Conservation (phyloP, 2,329 filamentous ascomycete genomes). For the Fusarium anguioides region DNA sequence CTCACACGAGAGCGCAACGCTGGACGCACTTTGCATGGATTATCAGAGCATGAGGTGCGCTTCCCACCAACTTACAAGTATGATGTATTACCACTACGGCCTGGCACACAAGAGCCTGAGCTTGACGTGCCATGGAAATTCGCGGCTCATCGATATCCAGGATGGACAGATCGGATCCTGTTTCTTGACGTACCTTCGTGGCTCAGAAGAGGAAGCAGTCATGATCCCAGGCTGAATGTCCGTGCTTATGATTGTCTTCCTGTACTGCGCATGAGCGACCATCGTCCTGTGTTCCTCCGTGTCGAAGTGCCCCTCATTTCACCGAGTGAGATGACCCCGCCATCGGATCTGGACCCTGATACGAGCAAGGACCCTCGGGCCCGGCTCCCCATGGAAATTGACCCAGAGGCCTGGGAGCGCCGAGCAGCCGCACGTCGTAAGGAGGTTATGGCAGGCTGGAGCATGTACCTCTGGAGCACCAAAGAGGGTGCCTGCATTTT, state of each 20-base stretch:
- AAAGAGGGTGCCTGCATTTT: conserved; percentile 61
- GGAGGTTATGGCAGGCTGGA: conserved; percentile 64
- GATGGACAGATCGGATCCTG: conserved; percentile 93
- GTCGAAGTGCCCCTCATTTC: conserved; percentile 71
- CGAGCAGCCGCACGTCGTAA: conserved; percentile 58
- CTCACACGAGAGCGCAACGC: conserved; percentile 76
- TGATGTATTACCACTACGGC: conserved; percentile 54
- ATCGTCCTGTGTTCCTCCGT: conserved; percentile 83
- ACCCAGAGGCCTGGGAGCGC: conserved; percentile 65
- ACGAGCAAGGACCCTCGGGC: conserved; percentile 56
- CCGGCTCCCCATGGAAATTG: conserved; percentile 62
- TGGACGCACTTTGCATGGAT: conserved; percentile 79
- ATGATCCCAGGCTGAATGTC: conserved; percentile 58
- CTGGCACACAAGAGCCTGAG: conserved; percentile 47
- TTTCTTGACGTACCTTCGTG: conserved; percentile 74
- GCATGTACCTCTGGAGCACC: conserved; percentile 66
- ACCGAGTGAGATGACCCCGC: conserved; percentile 53
- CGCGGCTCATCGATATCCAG: conserved; percentile 85
- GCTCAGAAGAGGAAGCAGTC: conserved; percentile 50
- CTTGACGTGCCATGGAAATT: conserved; percentile 53
- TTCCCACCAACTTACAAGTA: conserved; percentile 98
- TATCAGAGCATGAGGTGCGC: conserved; percentile 76
- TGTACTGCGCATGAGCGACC: conserved; percentile 84
- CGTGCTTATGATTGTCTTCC: conserved; percentile 80
- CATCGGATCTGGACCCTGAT: conserved; percentile 35